phyloP scores from a whole-genome alignment of 1,284 basidiomycete genomes.

The Melampsora americana region DNA sequence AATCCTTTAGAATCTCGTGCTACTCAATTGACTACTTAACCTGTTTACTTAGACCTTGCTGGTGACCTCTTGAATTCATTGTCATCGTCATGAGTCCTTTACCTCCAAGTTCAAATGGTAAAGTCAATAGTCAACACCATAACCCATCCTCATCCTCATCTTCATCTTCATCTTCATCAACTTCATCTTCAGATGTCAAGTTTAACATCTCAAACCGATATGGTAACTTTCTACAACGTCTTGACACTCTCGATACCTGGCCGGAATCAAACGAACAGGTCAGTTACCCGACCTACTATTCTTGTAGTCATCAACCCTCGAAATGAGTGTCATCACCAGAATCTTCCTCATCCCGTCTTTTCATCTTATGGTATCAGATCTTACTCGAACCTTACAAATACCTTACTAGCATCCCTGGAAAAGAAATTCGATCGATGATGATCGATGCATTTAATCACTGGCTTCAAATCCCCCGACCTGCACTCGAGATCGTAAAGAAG shows the following conservation, averaged over 20 bases:
- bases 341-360: neutral
- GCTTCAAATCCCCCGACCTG: constrained; percentile 73
- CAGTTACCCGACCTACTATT: neutral
- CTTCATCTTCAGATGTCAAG: neutral
- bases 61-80: no score
- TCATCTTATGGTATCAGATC: constrained; percentile 55
- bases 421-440: constrained; percentile 83
- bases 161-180: neutral
- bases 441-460: constrained; percentile 93
- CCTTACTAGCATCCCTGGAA: constrained; percentile 79
- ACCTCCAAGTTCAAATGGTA: no score
- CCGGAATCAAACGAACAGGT: neutral
- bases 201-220: constrained; percentile 1
- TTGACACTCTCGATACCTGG: neutral
- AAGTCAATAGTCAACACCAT: neutral
- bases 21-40: no score
- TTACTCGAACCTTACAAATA: constrained; percentile 87
- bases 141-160: neutral
- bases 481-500: constrained; percentile 69
- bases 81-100: no score
- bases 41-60: no score
- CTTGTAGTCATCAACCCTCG: no score
- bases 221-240: constrained; percentile 5
- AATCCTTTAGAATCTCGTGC: no score
- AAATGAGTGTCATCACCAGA: no score